Evolutionary conservation across 305 asterid genomes (phyloP).

Genomic region (Rubia balearica): DNA sequence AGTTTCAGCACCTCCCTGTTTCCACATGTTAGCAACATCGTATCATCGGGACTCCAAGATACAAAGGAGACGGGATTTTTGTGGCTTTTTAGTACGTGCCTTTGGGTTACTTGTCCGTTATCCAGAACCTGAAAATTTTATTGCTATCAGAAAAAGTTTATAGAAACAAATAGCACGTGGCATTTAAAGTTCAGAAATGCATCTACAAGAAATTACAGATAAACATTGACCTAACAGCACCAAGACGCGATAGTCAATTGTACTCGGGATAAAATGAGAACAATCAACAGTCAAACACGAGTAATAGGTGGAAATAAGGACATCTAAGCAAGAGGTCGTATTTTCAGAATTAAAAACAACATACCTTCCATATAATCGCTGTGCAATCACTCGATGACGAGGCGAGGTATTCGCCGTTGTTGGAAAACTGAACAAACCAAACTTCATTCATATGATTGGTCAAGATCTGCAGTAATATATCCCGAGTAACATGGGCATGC

Average conservation of each 20-base stretch:
- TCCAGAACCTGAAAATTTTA: constrained; percentile 54
- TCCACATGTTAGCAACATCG: constrained; percentile 89
- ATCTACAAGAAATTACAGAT: background rate
- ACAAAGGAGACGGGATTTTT: constrained; percentile 67
- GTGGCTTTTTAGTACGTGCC: constrained; percentile 50
- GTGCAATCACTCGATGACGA: constrained; percentile 90
- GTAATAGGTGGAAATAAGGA: background rate
- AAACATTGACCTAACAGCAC: background rate
- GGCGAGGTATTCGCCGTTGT: constrained; percentile 76
- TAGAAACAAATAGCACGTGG: background rate
- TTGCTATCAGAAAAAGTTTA: constrained; percentile 5
- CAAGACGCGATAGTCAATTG: background rate
- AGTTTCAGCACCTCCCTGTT: constrained; percentile 79
- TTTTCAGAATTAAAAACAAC: background rate
- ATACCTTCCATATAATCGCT: constrained; percentile 89
- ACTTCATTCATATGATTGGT: constrained; percentile 70
- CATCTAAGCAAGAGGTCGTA: background rate
- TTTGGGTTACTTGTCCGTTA: constrained; percentile 43
- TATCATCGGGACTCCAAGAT: constrained; percentile 93
- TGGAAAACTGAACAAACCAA: constrained; percentile 92
- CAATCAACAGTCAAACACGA: background rate
- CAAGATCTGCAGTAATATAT: constrained; percentile 56
- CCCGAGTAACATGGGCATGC: constrained; percentile 14
- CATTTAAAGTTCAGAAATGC: background rate
- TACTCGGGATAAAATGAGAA: background rate